Conservation (phyloP, 257 asterid genomes). For the Henckelia pumila region DNA sequence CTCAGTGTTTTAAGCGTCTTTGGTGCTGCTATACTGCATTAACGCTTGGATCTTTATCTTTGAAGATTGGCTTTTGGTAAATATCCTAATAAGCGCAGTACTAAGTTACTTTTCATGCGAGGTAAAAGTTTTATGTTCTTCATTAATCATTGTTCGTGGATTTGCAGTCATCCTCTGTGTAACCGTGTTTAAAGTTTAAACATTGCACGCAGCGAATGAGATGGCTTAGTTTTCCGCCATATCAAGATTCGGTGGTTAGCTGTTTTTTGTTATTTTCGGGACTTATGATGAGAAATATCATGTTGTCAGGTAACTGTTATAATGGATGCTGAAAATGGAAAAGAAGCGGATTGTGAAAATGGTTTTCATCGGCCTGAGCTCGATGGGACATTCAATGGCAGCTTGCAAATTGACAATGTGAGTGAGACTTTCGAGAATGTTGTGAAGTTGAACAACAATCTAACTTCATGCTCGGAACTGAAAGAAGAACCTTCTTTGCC, state of each 20-base stretch:
- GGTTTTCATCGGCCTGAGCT: slow-evolving; percentile 29
- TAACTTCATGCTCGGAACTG: slow-evolving; percentile 16
- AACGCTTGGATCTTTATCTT: slow-evolving; percentile 3
- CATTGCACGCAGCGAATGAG: slow-evolving; percentile 8
- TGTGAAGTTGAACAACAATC: slow-evolving; percentile 30
- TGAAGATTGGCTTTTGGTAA: slow-evolving; percentile 19
- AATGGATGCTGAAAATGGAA: slow-evolving; percentile 43
- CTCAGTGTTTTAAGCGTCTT: slow-evolving; percentile 8
- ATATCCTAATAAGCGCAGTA: background rate
- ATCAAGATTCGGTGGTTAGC: slow-evolving; percentile 1
- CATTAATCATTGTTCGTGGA: background rate
- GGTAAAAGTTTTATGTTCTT: slow-evolving; percentile 7
- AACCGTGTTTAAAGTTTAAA: slow-evolving; percentile 12
- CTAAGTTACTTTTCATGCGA: background rate
- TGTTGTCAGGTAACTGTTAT: slow-evolving; percentile 28
- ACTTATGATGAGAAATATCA: slow-evolving; percentile 7
- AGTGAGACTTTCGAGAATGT: slow-evolving; percentile 32
- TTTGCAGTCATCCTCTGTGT: slow-evolving; percentile 8
- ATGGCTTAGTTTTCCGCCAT: background rate
- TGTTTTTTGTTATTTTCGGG: slow-evolving; percentile 20
- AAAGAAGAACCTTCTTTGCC: slow-evolving; percentile 30
- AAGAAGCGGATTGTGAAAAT: slow-evolving; percentile 29
- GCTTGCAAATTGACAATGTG: slow-evolving; percentile 30
- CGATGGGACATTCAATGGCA: slow-evolving; percentile 31
- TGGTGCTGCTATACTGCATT: slow-evolving; percentile 11